Base-by-base conservation (phyloP, 768 basidiomycete species). In the Dacryopinax spathularia region DNA sequence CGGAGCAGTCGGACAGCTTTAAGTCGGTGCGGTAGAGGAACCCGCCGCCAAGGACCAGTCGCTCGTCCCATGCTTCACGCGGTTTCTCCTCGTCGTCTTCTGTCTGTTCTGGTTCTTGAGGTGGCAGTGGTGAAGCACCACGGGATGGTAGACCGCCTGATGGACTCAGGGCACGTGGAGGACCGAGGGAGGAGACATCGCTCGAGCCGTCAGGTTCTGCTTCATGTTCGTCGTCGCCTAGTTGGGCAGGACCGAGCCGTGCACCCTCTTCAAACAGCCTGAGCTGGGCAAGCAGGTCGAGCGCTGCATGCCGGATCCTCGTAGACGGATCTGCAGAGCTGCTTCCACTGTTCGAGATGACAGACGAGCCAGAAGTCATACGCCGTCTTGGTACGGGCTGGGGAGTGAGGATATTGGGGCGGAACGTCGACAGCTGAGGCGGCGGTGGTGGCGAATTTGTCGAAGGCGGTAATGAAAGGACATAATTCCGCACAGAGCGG, bases 261-360 rank as follows among this genome's bases (percentile, higher is more conserved):
- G 82, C 82, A 9, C 75, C 74, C 70, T 93, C 91, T 72, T 97
- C 95, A 20, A 97, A 75, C 33, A 83, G 84, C 35, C 91, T 81
- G 39, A 98, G 80, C 36, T 83, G 78, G 4, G 86, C 80, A 33
- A 98, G 81, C 0, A 96, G 88, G 65, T 93, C 92, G 61, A 97
- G 74, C 1, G 91, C 91, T 0, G 85, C 81, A 60, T 82, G 82
- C 25, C 94, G 80, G 62, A 97, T 84, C 59, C 83, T 76, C 1
- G 81, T 79, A 18, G 91, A 75, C 1, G 87, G 84, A 69, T 90
- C 85, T 6, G 78, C 73, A 2, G 75, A 75, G 7, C 74, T 33
- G 60, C 41, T 0, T 63, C 37, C 33, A 44, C 62, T 59, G 44
- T 60, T 22, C 15, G 60, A 62, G 29, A 15, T 10, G 62, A 65